Percentiles rank a stretch among this genome's conserved stretches.
Conservation (phyloP, 2,329 filamentous ascomycete species). For the Ceratocystis eucalypticola region DNA sequence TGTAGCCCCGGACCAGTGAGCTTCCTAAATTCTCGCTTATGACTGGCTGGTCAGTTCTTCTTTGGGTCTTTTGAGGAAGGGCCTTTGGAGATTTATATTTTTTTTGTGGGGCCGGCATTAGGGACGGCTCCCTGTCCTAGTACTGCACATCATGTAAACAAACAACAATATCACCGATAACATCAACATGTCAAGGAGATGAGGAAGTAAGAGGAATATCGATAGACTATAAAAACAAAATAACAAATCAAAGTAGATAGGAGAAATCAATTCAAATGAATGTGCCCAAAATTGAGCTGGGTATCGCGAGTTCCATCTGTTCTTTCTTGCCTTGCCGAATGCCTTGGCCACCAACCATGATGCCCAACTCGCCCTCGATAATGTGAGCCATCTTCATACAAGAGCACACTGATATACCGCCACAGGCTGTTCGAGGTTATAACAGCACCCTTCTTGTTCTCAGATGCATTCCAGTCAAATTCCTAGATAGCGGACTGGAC, state of each 20-base stretch:
- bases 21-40: not conserved
- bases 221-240: constrained; percentile 11
- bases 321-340: not conserved
- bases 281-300: constrained; percentile 20
- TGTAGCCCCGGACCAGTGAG: not conserved
- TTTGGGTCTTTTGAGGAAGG: no score
- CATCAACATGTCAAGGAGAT: constrained; percentile 18
- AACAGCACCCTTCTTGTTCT: no score
- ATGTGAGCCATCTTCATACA: not conserved
- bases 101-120: not conserved
- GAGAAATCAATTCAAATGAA: constrained; percentile 16
- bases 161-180: constrained; percentile 3
- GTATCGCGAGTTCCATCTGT: constrained; percentile 16
- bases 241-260: constrained; percentile 11
- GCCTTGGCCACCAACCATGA: not conserved
- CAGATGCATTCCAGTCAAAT: no score
- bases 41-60: not conserved
- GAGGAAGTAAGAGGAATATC: no score
- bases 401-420: no score
- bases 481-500: no score
- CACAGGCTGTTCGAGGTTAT: no score
- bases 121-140: not conserved
- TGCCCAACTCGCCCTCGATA: not conserved
- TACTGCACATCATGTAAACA: not conserved
- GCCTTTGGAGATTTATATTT: not conserved